Percentiles rank a stretch among this genome's conserved stretches.
Conservation (phyloP, 176 grass and related monocot genomes). For the Zoysia japonica region DNA sequence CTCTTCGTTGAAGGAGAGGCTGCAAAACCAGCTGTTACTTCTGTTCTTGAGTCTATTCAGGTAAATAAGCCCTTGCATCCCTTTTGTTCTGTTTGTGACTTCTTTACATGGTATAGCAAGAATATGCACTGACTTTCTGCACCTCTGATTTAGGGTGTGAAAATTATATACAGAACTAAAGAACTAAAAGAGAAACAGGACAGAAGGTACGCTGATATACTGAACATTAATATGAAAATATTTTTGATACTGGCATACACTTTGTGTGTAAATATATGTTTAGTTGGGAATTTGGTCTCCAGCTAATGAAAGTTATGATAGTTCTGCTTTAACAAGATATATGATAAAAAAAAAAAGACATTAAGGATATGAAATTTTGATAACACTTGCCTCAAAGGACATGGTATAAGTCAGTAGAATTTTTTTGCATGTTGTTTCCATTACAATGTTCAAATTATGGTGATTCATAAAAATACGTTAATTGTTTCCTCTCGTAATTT, state of each 20-base stretch:
- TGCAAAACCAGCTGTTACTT: constrained; percentile 79
- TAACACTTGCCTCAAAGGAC: constrained; percentile 18
- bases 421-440: not conserved
- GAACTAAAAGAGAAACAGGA: constrained; percentile 93
- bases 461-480: not conserved
- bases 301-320: not conserved
- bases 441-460: not conserved
- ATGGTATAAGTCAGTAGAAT: not conserved
- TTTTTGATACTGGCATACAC: not conserved
- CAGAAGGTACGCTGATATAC: constrained; percentile 56
- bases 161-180: constrained; percentile 92
- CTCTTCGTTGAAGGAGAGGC: constrained; percentile 97
- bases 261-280: not conserved
- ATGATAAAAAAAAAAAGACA: constrained; percentile 6
- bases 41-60: constrained; percentile 89
- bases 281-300: not conserved
- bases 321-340: constrained; percentile 5
- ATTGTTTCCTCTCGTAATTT: not conserved
- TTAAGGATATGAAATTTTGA: not conserved
- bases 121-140: constrained; percentile 27
- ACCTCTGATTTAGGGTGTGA: constrained; percentile 67
- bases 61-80: constrained; percentile 48
- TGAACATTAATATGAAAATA: not conserved
- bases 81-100: not conserved
- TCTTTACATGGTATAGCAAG: not conserved